These are phyloP conservation scores for Evansstolkia leycettana DNA, from an alignment of 495 filamentous ascomycete species.

Conservation along the genomic window DNA sequence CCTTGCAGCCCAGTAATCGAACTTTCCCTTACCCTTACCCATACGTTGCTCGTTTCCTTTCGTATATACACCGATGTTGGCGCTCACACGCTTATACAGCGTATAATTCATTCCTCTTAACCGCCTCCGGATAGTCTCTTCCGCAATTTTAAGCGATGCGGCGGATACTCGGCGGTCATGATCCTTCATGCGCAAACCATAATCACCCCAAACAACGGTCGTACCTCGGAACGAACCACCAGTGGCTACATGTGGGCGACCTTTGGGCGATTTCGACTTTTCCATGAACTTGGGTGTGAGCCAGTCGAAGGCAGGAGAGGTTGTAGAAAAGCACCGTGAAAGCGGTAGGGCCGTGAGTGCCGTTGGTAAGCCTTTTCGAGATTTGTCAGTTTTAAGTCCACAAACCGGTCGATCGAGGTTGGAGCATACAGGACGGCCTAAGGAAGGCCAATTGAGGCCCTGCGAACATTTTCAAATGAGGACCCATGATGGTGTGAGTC, in stretches of 20 bases:
- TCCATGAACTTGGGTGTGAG: constrained; percentile 65
- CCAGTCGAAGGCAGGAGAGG: constrained; percentile 55
- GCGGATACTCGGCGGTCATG: constrained; percentile 86
- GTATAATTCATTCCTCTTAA: constrained; percentile 86
- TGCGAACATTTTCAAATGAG: constrained; percentile 25
- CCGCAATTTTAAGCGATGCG: constrained; percentile 73
- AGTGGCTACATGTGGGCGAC: constrained; percentile 73
- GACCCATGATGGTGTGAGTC: constrained; percentile 19
- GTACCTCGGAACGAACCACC: constrained; percentile 87
- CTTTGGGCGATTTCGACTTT: constrained; percentile 79
- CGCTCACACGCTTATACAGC: constrained; percentile 78
- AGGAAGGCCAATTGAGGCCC: constrained; percentile 24
- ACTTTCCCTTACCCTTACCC: constrained; percentile 97
- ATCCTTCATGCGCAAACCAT: constrained; percentile 85
- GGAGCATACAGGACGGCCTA: constrained; percentile 26
- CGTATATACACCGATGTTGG: constrained; percentile 89
- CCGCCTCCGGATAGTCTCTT: constrained; percentile 81
- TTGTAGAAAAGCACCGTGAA: constrained; percentile 61
- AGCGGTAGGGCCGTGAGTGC: constrained; percentile 20
- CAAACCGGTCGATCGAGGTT: too few species aligned
- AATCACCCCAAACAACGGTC: constrained; percentile 93
- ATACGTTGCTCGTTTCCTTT: constrained; percentile 95
- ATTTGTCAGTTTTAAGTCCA: constrained; percentile 18
- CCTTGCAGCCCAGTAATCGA: constrained; percentile 90
- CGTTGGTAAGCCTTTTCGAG: constrained; percentile 17